phyloP scores from a whole-genome alignment of 2,329 filamentous ascomycete genomes.

The Ophiostoma sp. region DNA sequence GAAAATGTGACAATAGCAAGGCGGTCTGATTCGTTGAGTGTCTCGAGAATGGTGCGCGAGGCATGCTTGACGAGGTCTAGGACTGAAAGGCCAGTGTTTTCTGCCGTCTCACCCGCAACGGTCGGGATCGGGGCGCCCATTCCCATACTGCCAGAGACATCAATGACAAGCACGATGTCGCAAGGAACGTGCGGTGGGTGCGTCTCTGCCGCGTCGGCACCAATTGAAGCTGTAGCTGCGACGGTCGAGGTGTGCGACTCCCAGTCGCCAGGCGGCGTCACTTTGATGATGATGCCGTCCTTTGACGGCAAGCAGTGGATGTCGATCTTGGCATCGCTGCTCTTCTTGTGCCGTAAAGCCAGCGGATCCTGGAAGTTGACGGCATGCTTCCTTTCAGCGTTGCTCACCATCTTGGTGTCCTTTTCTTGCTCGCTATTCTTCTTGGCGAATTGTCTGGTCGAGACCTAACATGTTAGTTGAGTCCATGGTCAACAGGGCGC shows the following conservation, averaged over 20 bases:
- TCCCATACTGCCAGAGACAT: slow-evolving; percentile 55
- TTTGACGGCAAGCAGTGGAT: slow-evolving; percentile 31
- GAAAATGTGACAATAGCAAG: slow-evolving; percentile 55
- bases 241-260: neutral
- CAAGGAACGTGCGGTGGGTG: slow-evolving; percentile 39
- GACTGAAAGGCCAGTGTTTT: slow-evolving; percentile 49
- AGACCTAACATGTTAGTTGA: neutral
- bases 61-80: slow-evolving; percentile 58
- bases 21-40: slow-evolving; percentile 49
- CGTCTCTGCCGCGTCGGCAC: slow-evolving; percentile 22
- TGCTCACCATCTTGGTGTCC: neutral
- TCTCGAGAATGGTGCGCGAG: slow-evolving; percentile 51
- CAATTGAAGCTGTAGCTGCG: neutral
- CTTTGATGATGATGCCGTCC: slow-evolving; percentile 43
- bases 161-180: slow-evolving; percentile 58
- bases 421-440: neutral
- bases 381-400: neutral
- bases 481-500: neutral
- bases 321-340: neutral
- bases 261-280: slow-evolving; percentile 42
- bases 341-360: neutral
- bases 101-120: slow-evolving; percentile 37
- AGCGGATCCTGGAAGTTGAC: neutral
- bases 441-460: neutral
- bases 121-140: slow-evolving; percentile 43